A percentile compares a stretch with the other conserved stretches of the same genome.
phyloP scores from a whole-genome alignment of 768 basidiomycete genomes.

The Boletellus sp. region DNA sequence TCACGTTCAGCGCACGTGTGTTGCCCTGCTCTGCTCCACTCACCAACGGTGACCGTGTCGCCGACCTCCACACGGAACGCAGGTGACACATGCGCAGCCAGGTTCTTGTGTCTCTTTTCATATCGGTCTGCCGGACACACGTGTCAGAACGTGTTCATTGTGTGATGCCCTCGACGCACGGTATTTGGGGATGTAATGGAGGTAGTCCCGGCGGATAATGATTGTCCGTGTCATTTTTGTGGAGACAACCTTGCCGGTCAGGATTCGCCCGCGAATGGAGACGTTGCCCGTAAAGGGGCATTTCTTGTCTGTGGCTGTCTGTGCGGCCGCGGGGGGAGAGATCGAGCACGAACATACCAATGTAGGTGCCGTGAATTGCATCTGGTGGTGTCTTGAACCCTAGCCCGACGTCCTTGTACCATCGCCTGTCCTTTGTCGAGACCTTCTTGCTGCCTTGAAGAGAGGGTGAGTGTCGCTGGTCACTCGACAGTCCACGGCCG shows the following conservation, averaged over 20 bases:
- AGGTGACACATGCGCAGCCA: constrained; percentile 94
- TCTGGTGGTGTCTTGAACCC: constrained; percentile 96
- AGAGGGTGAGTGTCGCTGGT: constrained; percentile 9
- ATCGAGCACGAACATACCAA: constrained; percentile 56
- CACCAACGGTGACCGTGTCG: constrained; percentile 92
- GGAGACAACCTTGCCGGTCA: constrained; percentile 95
- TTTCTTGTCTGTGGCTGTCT: constrained; percentile 79
- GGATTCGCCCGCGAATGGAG: constrained; percentile 98
- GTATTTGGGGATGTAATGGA: constrained; percentile 98
- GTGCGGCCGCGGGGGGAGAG: background rate
- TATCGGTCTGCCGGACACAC: constrained; percentile 72
- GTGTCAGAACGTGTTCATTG: constrained; percentile 8
- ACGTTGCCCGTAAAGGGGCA: constrained; percentile 97
- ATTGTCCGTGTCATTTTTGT: constrained; percentile 99
- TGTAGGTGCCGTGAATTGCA: constrained; percentile 94
- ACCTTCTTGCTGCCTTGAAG: constrained; percentile 77
- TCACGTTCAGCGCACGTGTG: background rate
- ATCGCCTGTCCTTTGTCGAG: constrained; percentile 91
- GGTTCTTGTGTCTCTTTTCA: constrained; percentile 98
- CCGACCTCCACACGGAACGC: constrained; percentile 98
- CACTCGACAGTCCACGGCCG: constrained; percentile 28
- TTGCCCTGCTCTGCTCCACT: constrained; percentile 32
- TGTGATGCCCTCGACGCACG: constrained; percentile 50
- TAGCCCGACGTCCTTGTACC: constrained; percentile 98
- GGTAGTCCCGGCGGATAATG: constrained; percentile 92